Conservation (phyloP, 2,329 filamentous ascomycete species). For the Harringtonia aguacate region DNA sequence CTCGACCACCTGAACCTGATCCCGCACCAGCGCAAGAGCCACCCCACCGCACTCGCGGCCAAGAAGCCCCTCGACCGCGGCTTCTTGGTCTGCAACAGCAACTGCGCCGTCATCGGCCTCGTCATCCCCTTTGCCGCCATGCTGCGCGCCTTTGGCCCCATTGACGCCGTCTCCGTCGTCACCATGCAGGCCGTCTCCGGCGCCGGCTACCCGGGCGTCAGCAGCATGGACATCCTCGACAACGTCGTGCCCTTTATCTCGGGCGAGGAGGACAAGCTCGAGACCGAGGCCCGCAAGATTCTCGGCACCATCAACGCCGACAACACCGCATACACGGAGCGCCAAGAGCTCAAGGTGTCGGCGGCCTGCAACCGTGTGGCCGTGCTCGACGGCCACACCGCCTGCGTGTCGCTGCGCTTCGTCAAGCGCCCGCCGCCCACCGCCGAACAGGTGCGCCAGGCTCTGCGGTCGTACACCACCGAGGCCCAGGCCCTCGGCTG, state of each 20-base stretch:
- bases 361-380: conserved; percentile 88
- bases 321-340: conserved; percentile 65
- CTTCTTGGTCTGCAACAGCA: conserved; percentile 95
- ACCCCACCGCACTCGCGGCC: conserved; percentile 25
- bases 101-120: conserved; percentile 93
- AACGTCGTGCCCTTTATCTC: conserved; percentile 91
- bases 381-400: conserved; percentile 92
- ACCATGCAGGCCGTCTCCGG: conserved; percentile 94
- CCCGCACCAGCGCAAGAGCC: conserved; percentile 70
- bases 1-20: conserved; percentile 78
- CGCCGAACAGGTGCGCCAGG: conserved; percentile 66
- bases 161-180: conserved; percentile 67
- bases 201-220: conserved; percentile 81
- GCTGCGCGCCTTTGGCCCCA: conserved; percentile 73
- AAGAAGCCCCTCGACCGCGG: conserved; percentile 56
- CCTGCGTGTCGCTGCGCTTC: conserved; percentile 85
- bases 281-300: conserved; percentile 92
- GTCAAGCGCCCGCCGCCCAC: conserved; percentile 62
- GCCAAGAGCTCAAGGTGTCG: conserved; percentile 62
- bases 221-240: conserved; percentile 91
- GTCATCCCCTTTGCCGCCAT: conserved; percentile 92
- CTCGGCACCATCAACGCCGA: conserved; percentile 64
- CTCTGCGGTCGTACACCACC: conserved; percentile 68
- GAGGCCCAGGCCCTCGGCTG: conserved; percentile 79
- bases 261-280: conserved; percentile 92